These are phyloP conservation scores for Solanum rostratum DNA, from an alignment of 257 asterid species.

Conservation along the genomic window DNA sequence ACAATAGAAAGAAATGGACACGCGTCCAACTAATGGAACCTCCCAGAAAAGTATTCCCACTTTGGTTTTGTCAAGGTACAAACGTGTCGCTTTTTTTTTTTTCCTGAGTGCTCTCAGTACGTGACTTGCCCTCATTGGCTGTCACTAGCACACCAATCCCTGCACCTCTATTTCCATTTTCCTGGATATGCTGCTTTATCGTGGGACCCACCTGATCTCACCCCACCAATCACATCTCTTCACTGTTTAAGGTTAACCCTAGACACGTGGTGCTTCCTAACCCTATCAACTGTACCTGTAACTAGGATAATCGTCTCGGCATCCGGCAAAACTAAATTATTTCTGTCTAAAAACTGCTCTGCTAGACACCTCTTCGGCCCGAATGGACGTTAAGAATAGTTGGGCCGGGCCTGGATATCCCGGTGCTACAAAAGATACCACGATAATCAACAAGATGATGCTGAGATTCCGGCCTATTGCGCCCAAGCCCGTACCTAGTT, in stretches of 20 bases:
- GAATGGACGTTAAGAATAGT: not conserved
- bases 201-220: constrained; percentile 36
- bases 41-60: constrained; percentile 27
- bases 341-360: not conserved
- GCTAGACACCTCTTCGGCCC: not conserved
- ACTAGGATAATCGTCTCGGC: not conserved
- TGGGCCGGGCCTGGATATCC: not conserved
- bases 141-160: constrained; percentile 6
- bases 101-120: constrained; percentile 17
- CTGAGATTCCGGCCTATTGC: constrained; percentile 23
- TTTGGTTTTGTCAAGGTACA: constrained; percentile 9
- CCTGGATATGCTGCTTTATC: constrained; percentile 26
- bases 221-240: constrained; percentile 21
- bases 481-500: constrained; percentile 25
- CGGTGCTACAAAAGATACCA: not conserved
- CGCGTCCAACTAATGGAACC: constrained; percentile 14
- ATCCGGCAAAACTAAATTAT: not conserved
- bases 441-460: not conserved
- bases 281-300: not conserved
- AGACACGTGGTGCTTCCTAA: constrained; percentile 19
- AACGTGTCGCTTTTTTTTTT: constrained; percentile 19
- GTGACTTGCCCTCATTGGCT: constrained; percentile 19
- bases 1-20: not conserved
- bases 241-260: constrained; percentile 16
- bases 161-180: constrained; percentile 3